Evolutionary conservation across 2,329 filamentous ascomycete genomes (phyloP), one percentile per base, ranked within the genome.

Genomic region (Coniochaeta hoffmannii): DNA sequence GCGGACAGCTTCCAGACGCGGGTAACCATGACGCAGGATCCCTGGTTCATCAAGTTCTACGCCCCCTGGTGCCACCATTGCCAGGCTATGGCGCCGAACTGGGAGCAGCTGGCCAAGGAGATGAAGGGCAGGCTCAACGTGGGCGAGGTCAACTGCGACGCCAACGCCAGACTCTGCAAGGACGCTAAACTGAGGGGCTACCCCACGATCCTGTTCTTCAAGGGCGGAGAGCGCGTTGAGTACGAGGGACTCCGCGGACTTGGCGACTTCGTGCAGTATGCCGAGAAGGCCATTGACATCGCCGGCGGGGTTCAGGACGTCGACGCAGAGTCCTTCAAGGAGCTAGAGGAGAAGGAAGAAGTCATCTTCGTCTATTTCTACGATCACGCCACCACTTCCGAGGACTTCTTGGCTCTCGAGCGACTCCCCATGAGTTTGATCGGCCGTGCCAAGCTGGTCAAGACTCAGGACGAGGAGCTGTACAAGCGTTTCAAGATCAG

Each of bases 31-130:
- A 91, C 90, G 0, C 84, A 89, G 60, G 91, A 97, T 60, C 87
- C 92, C 6, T 99, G 94, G 94, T 97, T 99, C 67, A 85, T 99
- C 78, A 99, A 99, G 72, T 97, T 99, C 69, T 97, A 97, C 69
- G 92, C 90, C 17, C 95, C 94, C 6, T 97, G 93, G 94, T 99
- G 94, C 70, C 85, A 86, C 63, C 94, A 99, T 72, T 99, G 95
- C 71, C 89, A 96, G 73, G 89, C 89, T 35, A 85, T 99, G 80
- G 90, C 88, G 34, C 89, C 94, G 2, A 91, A 85, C 60, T 99
- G 94, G 94, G 77, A 85, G 59, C 88, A 93, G 65, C 83, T 99
- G 72, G 89, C 89, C 46, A 91, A 92, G 68, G 90, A 93, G 66
- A 94, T 97, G 89, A 84, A 91, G 70, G 89, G 88, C 44, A 86